Evolutionary conservation across 2,329 filamentous ascomycete species (phyloP), one percentile per base, ranked within the genome.

Genomic region (Calonectria pteridis): DNA sequence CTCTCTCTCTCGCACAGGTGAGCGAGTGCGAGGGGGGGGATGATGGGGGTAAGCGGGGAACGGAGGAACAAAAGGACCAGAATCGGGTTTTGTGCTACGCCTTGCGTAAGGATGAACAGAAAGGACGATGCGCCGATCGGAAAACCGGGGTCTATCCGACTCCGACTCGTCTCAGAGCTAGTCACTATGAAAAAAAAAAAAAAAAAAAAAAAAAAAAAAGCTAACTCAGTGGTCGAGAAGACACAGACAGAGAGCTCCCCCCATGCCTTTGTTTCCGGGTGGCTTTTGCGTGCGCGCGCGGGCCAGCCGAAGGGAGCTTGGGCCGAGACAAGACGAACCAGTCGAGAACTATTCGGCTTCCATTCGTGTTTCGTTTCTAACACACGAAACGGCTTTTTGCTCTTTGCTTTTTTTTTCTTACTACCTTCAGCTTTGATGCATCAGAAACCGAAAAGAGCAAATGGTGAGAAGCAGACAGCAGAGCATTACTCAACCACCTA

Each of bases 81-180:
- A n/a, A 46, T n/a, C 43, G 11, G 43, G 43, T 46, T 9, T 46
- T 46, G 20, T 35, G 20, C 50, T 14, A 43, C 33, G 31, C 31
- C 40, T 49, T 20, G 40, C n/a, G 28, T 33, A 55, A 18, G 28
- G 29, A 53, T 9, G 28, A 53, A 53, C 14, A 29, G 18, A 28
- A 2, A 2, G 5, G 14, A 59, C 9, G 53, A 43, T 64, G 49
- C 26, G 49, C 20, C 26, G 70, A 68, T 73, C 71, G 66, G 71
- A 18, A 16, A 18, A 6, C 31, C 71, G 51, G 59, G 40, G 62
- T 69, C 71, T 66, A 66, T 73, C 71, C 71, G 59, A 69, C 31
- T 53, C 66, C 71, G 71, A 69, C 40, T 14, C 50, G 26, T 9
- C 18, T 43, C 23, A 37, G 14, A 66, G 23, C 64, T 16, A 35